A percentile compares a stretch with the other conserved stretches of the same genome.
Conservation (phyloP, 1,139 yeast genomes). For the Yamadazyma dushanensis region DNA sequence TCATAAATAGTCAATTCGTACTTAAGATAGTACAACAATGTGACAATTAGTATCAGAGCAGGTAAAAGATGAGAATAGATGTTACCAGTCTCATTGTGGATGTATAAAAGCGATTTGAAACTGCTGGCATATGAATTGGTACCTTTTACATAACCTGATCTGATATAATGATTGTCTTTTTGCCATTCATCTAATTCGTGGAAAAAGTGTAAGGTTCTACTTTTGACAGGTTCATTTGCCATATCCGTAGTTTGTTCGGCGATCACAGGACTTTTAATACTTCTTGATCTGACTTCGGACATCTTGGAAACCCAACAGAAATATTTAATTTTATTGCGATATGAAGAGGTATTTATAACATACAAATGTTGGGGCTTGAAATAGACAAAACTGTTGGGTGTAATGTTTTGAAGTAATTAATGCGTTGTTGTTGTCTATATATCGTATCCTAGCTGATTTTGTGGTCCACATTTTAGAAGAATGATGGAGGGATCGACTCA, state of each 20-base stretch:
- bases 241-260: not conserved
- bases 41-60: slow-evolving; percentile 39
- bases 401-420: no score
- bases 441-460: no score
- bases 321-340: no score
- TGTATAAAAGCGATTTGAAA: slow-evolving; percentile 55
- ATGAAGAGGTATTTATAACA: no score
- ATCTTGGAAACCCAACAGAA: not conserved
- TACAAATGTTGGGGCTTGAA: no score
- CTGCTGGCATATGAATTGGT: slow-evolving; percentile 57
- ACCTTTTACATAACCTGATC: slow-evolving; percentile 72
- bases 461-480: slow-evolving; percentile 9
- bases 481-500: slow-evolving; percentile 37
- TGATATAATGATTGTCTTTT: slow-evolving; percentile 76
- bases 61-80: slow-evolving; percentile 83
- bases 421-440: no score
- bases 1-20: slow-evolving; percentile 35
- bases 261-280: not conserved
- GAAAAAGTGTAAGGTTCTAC: slow-evolving; percentile 20
- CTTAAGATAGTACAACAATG: slow-evolving; percentile 25
- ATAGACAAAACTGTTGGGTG: no score
- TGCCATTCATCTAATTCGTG: slow-evolving; percentile 77
- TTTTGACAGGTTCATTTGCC: not conserved
- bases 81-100: slow-evolving; percentile 87
- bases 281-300: slow-evolving; percentile 1